These are phyloP conservation scores for Amaranthus cruentus DNA, from an alignment of 148 eudicot species.

Conservation along the genomic window DNA sequence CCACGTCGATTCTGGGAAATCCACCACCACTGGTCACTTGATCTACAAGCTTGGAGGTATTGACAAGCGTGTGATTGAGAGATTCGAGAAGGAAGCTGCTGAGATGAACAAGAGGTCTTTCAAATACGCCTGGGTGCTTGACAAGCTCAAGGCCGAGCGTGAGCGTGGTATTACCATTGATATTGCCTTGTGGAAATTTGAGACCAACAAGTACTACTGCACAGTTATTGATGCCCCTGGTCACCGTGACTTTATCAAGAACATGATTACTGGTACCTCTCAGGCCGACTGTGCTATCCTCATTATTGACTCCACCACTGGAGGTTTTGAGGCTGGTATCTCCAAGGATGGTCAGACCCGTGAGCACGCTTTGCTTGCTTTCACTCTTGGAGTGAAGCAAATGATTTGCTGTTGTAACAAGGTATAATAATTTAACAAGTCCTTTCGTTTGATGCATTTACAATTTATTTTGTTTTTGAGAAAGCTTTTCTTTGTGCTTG, in stretches of 20 bases:
- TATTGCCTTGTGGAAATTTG: slow-evolving; percentile 50
- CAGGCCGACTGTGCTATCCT: slow-evolving; percentile 60
- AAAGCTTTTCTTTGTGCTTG: neutral
- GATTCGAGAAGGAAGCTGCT: slow-evolving; percentile 59
- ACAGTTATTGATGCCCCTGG: slow-evolving; percentile 51
- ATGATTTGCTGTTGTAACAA: slow-evolving; percentile 57
- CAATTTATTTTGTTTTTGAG: neutral
- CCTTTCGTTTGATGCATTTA: neutral
- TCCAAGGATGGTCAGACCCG: slow-evolving; percentile 62
- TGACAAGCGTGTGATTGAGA: slow-evolving; percentile 59
- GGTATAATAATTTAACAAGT: slow-evolving; percentile 17
- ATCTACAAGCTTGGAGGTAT: slow-evolving; percentile 62
- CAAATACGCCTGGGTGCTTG: slow-evolving; percentile 59
- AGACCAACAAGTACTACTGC: slow-evolving; percentile 51
- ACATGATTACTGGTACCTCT: slow-evolving; percentile 53
- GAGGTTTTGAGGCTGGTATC: slow-evolving; percentile 61
- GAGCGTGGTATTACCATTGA: slow-evolving; percentile 52
- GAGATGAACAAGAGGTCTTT: slow-evolving; percentile 67
- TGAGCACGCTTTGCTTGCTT: slow-evolving; percentile 61
- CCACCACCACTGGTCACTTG: slow-evolving; percentile 53
- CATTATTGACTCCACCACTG: slow-evolving; percentile 55
- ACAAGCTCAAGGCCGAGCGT: slow-evolving; percentile 51
- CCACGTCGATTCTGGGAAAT: slow-evolving; percentile 54
- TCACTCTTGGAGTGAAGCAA: slow-evolving; percentile 58
- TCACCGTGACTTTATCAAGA: slow-evolving; percentile 49